phyloP scores from a whole-genome alignment of 1,139 yeast genomes.

The Debaryomyces sp. region DNA sequence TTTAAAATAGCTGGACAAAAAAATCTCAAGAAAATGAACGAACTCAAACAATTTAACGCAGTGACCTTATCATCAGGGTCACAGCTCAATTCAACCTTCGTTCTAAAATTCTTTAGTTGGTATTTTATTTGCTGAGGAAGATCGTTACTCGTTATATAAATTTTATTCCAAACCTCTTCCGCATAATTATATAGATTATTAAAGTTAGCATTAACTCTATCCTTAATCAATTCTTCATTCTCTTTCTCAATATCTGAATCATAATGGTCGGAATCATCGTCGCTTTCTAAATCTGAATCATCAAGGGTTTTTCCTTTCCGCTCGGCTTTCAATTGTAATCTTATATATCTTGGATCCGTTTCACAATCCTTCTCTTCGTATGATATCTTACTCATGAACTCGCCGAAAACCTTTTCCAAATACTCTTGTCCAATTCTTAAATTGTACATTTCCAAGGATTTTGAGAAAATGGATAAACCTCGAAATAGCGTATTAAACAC shows the following conservation, averaged over 20 bases:
- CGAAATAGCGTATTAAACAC: constrained; percentile 77
- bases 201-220: constrained; percentile 53
- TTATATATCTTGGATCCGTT: constrained; percentile 65
- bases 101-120: constrained; percentile 60
- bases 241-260: constrained; percentile 38
- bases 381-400: constrained; percentile 60
- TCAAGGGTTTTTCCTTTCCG: constrained; percentile 28
- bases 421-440: constrained; percentile 79
- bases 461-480: constrained; percentile 81
- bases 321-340: constrained; percentile 43
- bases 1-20: constrained; percentile 90
- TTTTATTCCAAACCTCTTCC: constrained; percentile 68
- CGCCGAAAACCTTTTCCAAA: constrained; percentile 71
- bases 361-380: constrained; percentile 63
- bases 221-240: constrained; percentile 25
- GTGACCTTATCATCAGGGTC: constrained; percentile 58
- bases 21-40: constrained; percentile 82
- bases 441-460: constrained; percentile 77
- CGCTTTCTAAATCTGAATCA: constrained; percentile 22
- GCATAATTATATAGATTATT: constrained; percentile 56
- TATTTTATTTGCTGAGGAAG: constrained; percentile 70
- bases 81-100: constrained; percentile 61
- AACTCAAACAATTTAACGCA: constrained; percentile 73
- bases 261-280: constrained; percentile 27
- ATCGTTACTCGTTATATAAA: constrained; percentile 70